A percentile compares a stretch with the other conserved stretches of the same genome.
These are phyloP conservation scores for Boletus coccyginus DNA, from an alignment of 768 basidiomycete species.

Conservation along the genomic window DNA sequence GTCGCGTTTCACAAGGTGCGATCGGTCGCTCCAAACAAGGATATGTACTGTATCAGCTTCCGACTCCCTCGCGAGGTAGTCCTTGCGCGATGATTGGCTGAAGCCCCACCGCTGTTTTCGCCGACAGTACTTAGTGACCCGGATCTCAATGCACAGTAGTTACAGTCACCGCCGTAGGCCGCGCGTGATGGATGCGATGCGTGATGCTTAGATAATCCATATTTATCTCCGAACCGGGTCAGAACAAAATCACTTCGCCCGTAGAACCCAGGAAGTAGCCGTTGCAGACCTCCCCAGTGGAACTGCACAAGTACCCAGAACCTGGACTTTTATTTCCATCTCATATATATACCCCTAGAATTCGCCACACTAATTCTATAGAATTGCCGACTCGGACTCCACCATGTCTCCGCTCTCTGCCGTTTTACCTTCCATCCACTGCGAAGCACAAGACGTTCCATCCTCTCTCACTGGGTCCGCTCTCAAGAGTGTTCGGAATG, in stretches of 20 bases:
- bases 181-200: constrained; percentile 33
- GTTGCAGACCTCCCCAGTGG: constrained; percentile 10
- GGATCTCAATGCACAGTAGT: not conserved
- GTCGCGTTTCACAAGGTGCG: constrained; percentile 73
- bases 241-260: constrained; percentile 4
- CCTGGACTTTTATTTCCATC: constrained; percentile 13
- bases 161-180: not conserved
- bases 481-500: constrained; percentile 63
- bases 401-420: constrained; percentile 40
- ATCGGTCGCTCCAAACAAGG: constrained; percentile 92
- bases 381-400: constrained; percentile 10
- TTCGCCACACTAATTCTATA: constrained; percentile 29
- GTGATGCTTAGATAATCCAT: constrained; percentile 28
- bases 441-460: constrained; percentile 44
- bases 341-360: constrained; percentile 36
- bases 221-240: constrained; percentile 32
- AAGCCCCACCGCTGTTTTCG: not conserved
- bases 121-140: not conserved
- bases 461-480: constrained; percentile 51
- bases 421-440: constrained; percentile 50
- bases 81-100: constrained; percentile 20
- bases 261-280: constrained; percentile 7
- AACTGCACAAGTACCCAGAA: constrained; percentile 16
- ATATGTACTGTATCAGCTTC: constrained; percentile 98
- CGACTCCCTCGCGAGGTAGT: constrained; percentile 52